Conservation (phyloP, 257 asterid genomes). For the Datura wrightii region DNA sequence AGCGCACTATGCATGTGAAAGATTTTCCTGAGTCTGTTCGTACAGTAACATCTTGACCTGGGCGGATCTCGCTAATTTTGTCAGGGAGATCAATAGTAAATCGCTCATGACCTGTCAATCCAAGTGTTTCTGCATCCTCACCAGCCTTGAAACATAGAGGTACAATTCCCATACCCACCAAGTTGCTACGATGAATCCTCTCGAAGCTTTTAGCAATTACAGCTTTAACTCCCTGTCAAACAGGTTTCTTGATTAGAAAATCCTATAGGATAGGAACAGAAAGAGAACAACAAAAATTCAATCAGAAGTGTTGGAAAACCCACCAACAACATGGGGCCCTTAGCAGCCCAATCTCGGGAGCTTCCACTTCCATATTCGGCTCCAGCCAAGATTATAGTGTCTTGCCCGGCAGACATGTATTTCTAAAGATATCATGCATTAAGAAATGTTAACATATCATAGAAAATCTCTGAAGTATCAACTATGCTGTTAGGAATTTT, state of each 20-base stretch:
- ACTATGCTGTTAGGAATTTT: not conserved
- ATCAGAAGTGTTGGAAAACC: not conserved
- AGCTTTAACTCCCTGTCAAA: slow-evolving; percentile 35
- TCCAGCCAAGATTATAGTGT: slow-evolving; percentile 37
- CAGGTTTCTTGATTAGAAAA: not conserved
- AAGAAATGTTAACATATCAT: not conserved
- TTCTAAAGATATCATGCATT: slow-evolving; percentile 16
- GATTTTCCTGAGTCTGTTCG: slow-evolving; percentile 61
- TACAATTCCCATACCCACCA: slow-evolving; percentile 41
- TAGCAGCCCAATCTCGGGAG: slow-evolving; percentile 42
- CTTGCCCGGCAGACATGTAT: slow-evolving; percentile 37
- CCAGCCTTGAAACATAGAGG: slow-evolving; percentile 36
- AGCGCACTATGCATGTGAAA: slow-evolving; percentile 76
- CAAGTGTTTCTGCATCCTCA: slow-evolving; percentile 68
- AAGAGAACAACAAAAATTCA: not conserved
- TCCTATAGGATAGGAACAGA: not conserved
- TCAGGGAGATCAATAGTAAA: slow-evolving; percentile 68
- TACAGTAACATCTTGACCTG: slow-evolving; percentile 73
- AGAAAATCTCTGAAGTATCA: not conserved
- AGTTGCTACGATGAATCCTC: slow-evolving; percentile 38
- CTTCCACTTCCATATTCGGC: slow-evolving; percentile 37
- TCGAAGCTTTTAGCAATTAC: slow-evolving; percentile 40
- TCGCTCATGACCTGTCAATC: slow-evolving; percentile 75
- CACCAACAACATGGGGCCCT: slow-evolving; percentile 38
- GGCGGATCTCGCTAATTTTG: slow-evolving; percentile 60